These are phyloP conservation scores for Pilobolus umbonatus DNA, from an alignment of 192 early-diverging fungal genomes.

Conservation along the genomic window DNA sequence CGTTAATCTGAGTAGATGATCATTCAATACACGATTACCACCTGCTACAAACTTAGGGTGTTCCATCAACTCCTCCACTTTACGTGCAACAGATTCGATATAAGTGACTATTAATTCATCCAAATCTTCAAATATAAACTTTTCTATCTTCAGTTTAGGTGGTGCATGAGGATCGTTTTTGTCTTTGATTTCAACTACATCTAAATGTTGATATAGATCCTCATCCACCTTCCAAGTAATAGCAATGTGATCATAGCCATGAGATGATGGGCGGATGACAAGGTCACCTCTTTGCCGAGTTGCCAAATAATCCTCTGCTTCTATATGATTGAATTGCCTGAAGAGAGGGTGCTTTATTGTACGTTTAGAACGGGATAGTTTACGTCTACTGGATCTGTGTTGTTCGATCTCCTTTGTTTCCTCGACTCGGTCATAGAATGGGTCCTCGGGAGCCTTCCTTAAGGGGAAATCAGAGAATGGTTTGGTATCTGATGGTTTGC, in stretches of 20 bases:
- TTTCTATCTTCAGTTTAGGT: constrained; percentile 61
- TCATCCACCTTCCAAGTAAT: constrained; percentile 93
- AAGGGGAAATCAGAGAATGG: constrained; percentile 38
- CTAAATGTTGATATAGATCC: constrained; percentile 83
- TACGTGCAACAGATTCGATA: constrained; percentile 76
- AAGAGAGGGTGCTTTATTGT: constrained; percentile 84
- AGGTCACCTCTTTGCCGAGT: constrained; percentile 64
- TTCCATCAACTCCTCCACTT: constrained; percentile 62
- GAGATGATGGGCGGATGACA: constrained; percentile 88
- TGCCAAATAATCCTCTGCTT: constrained; percentile 71
- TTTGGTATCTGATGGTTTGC: constrained; percentile 54
- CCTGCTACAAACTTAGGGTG: constrained; percentile 77
- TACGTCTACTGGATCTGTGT: constrained; percentile 19
- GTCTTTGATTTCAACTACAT: constrained; percentile 68
- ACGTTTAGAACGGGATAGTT: constrained; percentile 43
- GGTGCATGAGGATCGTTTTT: constrained; percentile 70
- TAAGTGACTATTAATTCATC: constrained; percentile 89
- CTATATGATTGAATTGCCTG: constrained; percentile 62
- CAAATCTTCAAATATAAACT: constrained; percentile 72
- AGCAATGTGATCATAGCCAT: constrained; percentile 82
- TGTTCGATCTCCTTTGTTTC: constrained; percentile 37
- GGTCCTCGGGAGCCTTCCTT: constrained; percentile 47
- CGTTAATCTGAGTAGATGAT: constrained; percentile 42
- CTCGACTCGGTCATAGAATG: constrained; percentile 55
- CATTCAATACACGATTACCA: constrained; percentile 48